phyloP scores from a whole-genome alignment of 352 stramenopile genomes.

The Pythium coloratum region DNA sequence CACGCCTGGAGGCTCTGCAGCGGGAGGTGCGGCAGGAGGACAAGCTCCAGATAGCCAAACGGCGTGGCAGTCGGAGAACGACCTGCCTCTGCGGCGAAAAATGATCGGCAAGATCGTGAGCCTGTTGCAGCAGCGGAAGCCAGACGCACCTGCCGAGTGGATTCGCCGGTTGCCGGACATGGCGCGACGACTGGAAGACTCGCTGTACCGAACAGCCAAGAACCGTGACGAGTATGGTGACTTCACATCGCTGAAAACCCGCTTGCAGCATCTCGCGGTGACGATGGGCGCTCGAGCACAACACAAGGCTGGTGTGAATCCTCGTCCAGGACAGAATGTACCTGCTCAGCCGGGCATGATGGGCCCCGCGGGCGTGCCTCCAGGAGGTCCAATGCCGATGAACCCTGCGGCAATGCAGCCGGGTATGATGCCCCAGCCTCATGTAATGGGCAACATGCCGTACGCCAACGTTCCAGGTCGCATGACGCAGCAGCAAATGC shows the following conservation, averaged over 20 bases:
- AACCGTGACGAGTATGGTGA: constrained; percentile 96
- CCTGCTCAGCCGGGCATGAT: constrained; percentile 49
- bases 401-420: constrained; percentile 26
- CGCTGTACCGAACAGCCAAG: constrained; percentile 93
- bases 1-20: constrained; percentile 38
- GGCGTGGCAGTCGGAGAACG: constrained; percentile 87
- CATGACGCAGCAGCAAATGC: constrained; percentile 81
- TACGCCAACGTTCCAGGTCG: constrained; percentile 57
- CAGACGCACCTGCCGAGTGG: constrained; percentile 96
- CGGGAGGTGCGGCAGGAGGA: constrained; percentile 22
- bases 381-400: constrained; percentile 39
- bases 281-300: constrained; percentile 85
- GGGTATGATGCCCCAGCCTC: constrained; percentile 56
- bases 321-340: constrained; percentile 35
- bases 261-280: constrained; percentile 95
- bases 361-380: constrained; percentile 26
- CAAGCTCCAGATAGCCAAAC: constrained; percentile 44
- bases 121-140: constrained; percentile 95
- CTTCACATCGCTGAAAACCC: constrained; percentile 94
- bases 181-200: constrained; percentile 97
- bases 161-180: constrained; percentile 98
- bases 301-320: constrained; percentile 66
- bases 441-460: constrained; percentile 70
- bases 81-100: constrained; percentile 80
- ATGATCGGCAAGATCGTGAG: constrained; percentile 95